Base-by-base conservation (phyloP, 371 early-diverging fungal genomes). In the Circinella minor region DNA sequence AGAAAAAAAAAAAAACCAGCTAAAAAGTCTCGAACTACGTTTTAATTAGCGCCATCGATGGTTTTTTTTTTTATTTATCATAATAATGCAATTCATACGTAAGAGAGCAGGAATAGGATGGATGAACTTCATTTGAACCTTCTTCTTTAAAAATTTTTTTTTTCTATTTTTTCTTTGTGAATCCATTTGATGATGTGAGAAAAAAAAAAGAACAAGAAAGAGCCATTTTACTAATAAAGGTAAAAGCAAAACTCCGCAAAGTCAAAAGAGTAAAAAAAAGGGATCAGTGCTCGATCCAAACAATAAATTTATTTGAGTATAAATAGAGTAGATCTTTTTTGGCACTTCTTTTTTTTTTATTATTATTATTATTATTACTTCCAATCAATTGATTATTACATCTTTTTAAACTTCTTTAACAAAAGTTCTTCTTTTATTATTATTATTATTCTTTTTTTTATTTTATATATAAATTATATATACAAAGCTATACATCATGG, bases 401-500 rank as follows among this genome's bases (percentile, higher is more conserved):
- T 15, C 57, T 11, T 27, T 27, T 55, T 13, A 27, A 8, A 27
- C 57, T 57, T 34, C 27, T 14, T 18, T 5, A 13, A 4, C 4
- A 57, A 57, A 57, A 57, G 51, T 51, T 51, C 51, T n/a, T 51
- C 3, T 27, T 27, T 27, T 27, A 1, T 27, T 27, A 27, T 27
- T 27, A 27, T 27, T 27, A 27, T 27, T 27, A 27, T 27, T 27
- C 27, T 17, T 6, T 51, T 5, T 7, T n/a, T 6, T 51, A 4
- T 5, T 3, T 9, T 51, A 51, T n/a, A 13, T 51, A 51, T n/a
- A 17, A 51, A 8, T 34, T 27, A 18, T 27, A 57, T 34, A 57
- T 57, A 51, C 15, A 8, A 51, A 27, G 0, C 27, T 27, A 27
- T 27, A 51, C 51, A 57, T 43, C 43, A 78, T 77, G 77, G 77